Evolutionary conservation across 345 rosid species (phyloP).

Genomic region (Acer saccharum): DNA sequence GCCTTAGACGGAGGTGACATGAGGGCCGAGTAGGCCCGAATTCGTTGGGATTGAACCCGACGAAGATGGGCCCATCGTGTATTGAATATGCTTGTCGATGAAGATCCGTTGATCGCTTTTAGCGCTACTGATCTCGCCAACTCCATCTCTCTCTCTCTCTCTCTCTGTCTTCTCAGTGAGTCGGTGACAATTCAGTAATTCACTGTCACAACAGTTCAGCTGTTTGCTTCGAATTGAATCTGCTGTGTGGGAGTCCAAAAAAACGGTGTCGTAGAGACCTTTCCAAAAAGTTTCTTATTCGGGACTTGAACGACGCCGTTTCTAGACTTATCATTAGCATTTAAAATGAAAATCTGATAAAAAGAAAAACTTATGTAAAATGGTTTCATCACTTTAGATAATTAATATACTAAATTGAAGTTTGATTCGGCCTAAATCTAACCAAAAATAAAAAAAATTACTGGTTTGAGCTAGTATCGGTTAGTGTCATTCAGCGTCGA

Average conservation of each 20-base stretch:
- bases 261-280: slow-evolving; percentile 4
- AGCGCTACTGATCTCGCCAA: slow-evolving; percentile 15
- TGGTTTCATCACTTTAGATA: too few relatives aligned
- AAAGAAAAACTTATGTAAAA: too few relatives aligned
- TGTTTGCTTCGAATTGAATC: not conserved
- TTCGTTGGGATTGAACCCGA: slow-evolving; percentile 9
- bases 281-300: not conserved
- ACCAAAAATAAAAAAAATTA: too few relatives aligned
- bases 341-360: not conserved
- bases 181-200: not conserved
- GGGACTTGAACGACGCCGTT: not conserved
- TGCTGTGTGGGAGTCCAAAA: not conserved
- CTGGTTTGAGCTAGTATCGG: too few relatives aligned
- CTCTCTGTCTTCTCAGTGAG: not conserved
- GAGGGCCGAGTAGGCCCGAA: slow-evolving; percentile 54
- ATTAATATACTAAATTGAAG: too few relatives aligned
- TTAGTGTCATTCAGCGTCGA: too few relatives aligned
- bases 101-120: slow-evolving; percentile 18
- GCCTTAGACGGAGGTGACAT: slow-evolving; percentile 86
- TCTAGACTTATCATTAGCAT: not conserved
- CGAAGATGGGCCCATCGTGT: not conserved
- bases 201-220: not conserved
- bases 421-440: too few relatives aligned
- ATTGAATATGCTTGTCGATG: not conserved
- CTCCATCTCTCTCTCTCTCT: slow-evolving; percentile 26